These are phyloP conservation scores for Tetratostichococcus sp. DNA, from an alignment of 139 green algal genomes.

Conservation along the genomic window DNA sequence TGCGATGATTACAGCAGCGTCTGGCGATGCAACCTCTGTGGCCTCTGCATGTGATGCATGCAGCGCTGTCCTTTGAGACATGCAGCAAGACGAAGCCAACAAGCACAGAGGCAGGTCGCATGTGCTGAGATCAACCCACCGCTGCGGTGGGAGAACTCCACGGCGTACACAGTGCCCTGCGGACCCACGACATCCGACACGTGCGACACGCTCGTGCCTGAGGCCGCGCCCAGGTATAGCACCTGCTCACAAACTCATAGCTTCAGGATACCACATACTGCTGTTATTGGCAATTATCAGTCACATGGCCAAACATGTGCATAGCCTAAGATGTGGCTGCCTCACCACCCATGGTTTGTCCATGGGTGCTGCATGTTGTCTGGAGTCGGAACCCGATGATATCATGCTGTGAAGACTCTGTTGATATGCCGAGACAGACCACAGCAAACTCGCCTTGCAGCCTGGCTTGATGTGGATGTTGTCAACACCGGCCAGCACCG, in stretches of 20 bases:
- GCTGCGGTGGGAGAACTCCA: conserved; percentile 97
- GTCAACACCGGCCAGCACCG: conserved; percentile 96
- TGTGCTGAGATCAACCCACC: too few species aligned
- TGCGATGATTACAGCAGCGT: conserved; percentile 2
- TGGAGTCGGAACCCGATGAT: too few species aligned
- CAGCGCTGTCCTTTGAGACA: too few species aligned
- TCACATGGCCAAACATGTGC: too few species aligned
- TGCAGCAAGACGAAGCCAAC: too few species aligned
- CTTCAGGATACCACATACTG: neutral
- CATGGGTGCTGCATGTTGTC: too few species aligned
- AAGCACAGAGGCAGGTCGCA: too few species aligned
- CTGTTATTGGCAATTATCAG: neutral
- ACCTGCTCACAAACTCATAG: conserved; percentile 36
- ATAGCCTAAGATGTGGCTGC: neutral
- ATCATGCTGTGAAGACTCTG: too few species aligned
- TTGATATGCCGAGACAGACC: too few species aligned
- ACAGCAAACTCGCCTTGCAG: conserved; percentile 62
- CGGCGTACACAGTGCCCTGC: conserved; percentile 93
- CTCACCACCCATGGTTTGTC: too few species aligned
- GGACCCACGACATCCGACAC: conserved; percentile 90
- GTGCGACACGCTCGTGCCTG: conserved; percentile 90
- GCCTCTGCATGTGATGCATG: too few species aligned
- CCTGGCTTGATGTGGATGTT: conserved; percentile 98
- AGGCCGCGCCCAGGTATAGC: conserved; percentile 95
- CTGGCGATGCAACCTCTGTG: too few species aligned